Conservation (phyloP, 2,329 filamentous ascomycete species). For the Fusarium luffae region DNA sequence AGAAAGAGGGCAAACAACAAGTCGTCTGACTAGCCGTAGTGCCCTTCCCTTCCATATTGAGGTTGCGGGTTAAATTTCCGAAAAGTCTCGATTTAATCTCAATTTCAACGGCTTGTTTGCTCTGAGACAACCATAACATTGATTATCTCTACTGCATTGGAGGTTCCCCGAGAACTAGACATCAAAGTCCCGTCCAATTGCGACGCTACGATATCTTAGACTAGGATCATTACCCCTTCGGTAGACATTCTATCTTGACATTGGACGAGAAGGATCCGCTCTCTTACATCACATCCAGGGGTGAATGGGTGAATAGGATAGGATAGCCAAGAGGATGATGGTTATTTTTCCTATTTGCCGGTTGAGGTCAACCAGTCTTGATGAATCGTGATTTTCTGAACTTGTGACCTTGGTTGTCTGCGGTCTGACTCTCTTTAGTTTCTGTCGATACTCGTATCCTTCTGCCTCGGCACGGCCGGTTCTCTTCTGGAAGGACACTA, state of each 20-base stretch:
- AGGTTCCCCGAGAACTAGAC: not conserved
- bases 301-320: slow-evolving; percentile 18
- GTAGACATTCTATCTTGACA: slow-evolving; percentile 30
- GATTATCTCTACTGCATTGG: slow-evolving; percentile 14
- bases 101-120: not conserved
- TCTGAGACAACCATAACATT: not conserved
- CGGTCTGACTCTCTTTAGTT: slow-evolving; percentile 11
- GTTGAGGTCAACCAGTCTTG: not conserved
- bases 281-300: slow-evolving; percentile 34
- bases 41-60: slow-evolving; percentile 11
- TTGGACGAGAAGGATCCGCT: slow-evolving; percentile 26
- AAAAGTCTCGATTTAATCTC: slow-evolving; percentile 1
- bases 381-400: slow-evolving; percentile 7
- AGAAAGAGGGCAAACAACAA: slow-evolving; percentile 1
- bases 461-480: slow-evolving; percentile 30
- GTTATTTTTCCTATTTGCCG: slow-evolving; percentile 19
- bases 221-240: slow-evolving; percentile 33
- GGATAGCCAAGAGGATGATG: not conserved
- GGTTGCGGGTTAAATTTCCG: slow-evolving; percentile 29
- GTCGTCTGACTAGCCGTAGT: not conserved
- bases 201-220: slow-evolving; percentile 11
- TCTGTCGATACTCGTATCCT: not conserved
- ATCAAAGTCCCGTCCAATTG: slow-evolving; percentile 13
- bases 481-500: slow-evolving; percentile 13
- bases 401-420: not conserved